Conservation (phyloP, 805 yeast species). For the Zygotorulaspora sp. region DNA sequence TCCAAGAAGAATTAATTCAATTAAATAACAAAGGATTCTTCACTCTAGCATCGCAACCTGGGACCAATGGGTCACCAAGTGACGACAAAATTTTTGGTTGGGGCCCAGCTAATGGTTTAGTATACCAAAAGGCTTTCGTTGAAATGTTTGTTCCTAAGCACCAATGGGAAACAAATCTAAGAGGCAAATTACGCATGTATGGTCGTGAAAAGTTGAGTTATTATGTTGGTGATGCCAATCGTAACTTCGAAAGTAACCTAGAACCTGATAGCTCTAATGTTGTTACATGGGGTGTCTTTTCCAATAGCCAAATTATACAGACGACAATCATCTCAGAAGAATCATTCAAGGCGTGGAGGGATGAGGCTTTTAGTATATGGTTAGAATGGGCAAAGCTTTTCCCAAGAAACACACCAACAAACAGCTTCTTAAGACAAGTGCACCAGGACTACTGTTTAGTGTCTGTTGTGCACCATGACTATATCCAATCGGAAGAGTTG, state of each 20-base stretch:
- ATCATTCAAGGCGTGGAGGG: constrained; percentile 93
- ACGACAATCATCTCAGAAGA: constrained; percentile 90
- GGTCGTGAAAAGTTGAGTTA: constrained; percentile 54
- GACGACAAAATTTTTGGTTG: constrained; percentile 91
- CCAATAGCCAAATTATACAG: constrained; percentile 81
- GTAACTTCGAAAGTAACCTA: constrained; percentile 58
- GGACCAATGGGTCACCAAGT: constrained; percentile 72
- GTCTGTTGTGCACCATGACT: constrained; percentile 86
- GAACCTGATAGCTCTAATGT: constrained; percentile 58
- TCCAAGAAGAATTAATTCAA: constrained; percentile 84
- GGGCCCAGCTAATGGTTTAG: constrained; percentile 89
- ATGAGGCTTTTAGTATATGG: constrained; percentile 91
- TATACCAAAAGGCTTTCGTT: constrained; percentile 93
- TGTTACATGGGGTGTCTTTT: constrained; percentile 98
- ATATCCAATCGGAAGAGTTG: constrained; percentile 61
- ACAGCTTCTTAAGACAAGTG: constrained; percentile 55
- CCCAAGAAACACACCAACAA: constrained; percentile 47
- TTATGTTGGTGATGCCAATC: constrained; percentile 64
- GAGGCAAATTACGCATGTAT: constrained; percentile 45
- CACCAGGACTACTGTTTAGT: constrained; percentile 66
- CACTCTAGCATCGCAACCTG: constrained; percentile 95
- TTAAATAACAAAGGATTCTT: constrained; percentile 71
- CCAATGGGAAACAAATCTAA: constrained; percentile 58
- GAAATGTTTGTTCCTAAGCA: constrained; percentile 74
- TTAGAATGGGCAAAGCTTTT: constrained; percentile 86